Base-by-base conservation (phyloP, 2,329 filamentous ascomycete genomes). In the Penicillium sp. region DNA sequence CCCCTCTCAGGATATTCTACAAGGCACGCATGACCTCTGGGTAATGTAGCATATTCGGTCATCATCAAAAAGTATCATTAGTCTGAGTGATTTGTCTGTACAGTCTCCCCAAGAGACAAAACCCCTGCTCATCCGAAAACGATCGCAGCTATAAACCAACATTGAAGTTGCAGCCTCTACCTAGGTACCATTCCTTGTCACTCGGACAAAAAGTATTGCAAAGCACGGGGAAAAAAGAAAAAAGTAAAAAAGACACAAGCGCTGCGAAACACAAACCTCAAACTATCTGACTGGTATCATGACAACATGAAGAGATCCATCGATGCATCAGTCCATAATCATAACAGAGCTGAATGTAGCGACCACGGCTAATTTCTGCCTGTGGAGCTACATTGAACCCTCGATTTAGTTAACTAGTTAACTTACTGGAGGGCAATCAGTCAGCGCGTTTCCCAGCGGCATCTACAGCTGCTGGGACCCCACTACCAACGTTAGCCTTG, bases 401-500 rank as follows among this genome's bases (percentile, higher is more conserved):
- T 34, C 10, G 11, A 11, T 39, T 16, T 10, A 20, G 18, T 20
- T 20, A 20, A 20, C 18, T 2, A 20, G 18, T 20, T 20, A 20
- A 20, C 18, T 20, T 18, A 23, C 20, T 14, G 13, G 27, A 38
- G 20, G 5, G 8, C 10, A 24, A 51, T 63, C 49, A 69, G 54
- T 69, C 66, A 45, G 39, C 64, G 38, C 64, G 64, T 50, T 68
- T 68, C 36, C 57, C 63, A 9, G 44, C 49, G 27, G 40, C 55
- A 20, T 51, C 48, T 13, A n/a, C 18, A 2, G 27, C 23, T 16
- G 13, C 49, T 55, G 34, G 35, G 2, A 11, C 20, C 6, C 13
- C 11, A 24, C 35, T 37, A 8, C 26, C 24, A 40, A 49, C 23
- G 31, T 44, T 36, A 20, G 39, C 16, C n/a, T 40, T 39, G 3